A percentile compares a stretch with the other conserved stretches of the same genome.
Conservation (phyloP, 129 eudicot genomes). For the Artemisia argyi region DNA sequence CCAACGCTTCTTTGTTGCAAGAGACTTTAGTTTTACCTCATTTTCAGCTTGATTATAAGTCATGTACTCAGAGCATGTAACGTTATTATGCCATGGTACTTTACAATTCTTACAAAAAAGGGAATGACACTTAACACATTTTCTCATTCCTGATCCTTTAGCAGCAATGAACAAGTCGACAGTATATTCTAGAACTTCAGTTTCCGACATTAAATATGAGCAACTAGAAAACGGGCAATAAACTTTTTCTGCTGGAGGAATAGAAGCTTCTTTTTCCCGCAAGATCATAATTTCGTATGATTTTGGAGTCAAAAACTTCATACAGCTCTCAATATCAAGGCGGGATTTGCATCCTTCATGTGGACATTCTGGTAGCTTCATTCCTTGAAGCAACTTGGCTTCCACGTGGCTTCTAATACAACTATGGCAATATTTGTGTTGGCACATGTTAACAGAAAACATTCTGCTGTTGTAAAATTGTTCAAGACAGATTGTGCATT, state of each 20-base stretch:
- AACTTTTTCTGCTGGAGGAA: slow-evolving; percentile 52
- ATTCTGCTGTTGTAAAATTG: slow-evolving; percentile 28
- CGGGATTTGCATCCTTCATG: slow-evolving; percentile 52
- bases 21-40: slow-evolving; percentile 49
- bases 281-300: slow-evolving; percentile 51
- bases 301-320: slow-evolving; percentile 46
- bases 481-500: slow-evolving; percentile 59
- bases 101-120: slow-evolving; percentile 60
- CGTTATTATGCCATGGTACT: slow-evolving; percentile 62
- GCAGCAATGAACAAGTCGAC: slow-evolving; percentile 10
- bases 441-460: slow-evolving; percentile 47
- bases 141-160: slow-evolving; percentile 28
- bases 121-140: slow-evolving; percentile 47
- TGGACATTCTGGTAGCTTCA: slow-evolving; percentile 61
- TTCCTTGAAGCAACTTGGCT: slow-evolving; percentile 56
- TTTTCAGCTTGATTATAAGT: slow-evolving; percentile 29
- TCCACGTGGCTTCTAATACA: slow-evolving; percentile 64
- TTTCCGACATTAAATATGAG: slow-evolving; percentile 58
- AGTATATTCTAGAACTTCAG: slow-evolving; percentile 35
- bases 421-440: slow-evolving; percentile 58
- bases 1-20: slow-evolving; percentile 57
- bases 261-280: slow-evolving; percentile 62
- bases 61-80: slow-evolving; percentile 43
- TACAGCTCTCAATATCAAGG: slow-evolving; percentile 46
- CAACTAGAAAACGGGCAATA: slow-evolving; percentile 72